phyloP scores from a whole-genome alignment of 2,329 filamentous ascomycete species.

The Iodosphaeria phyllophila region DNA sequence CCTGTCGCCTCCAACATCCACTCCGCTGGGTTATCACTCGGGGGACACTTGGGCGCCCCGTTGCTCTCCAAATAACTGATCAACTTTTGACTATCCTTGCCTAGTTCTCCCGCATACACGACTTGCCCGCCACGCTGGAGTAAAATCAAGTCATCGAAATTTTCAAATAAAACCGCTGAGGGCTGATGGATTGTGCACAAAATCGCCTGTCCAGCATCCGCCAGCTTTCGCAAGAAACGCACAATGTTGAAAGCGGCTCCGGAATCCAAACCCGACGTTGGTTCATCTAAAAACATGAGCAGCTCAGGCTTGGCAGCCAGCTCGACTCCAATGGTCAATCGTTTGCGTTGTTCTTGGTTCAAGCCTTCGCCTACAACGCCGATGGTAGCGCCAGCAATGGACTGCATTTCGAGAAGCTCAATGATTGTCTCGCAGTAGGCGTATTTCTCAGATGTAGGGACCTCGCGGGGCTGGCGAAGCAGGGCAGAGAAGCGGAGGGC shows the following conservation, averaged over 20 bases:
- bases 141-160: constrained; percentile 57
- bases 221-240: constrained; percentile 50
- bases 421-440: constrained; percentile 51
- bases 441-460: constrained; percentile 41
- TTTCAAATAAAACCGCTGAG: constrained; percentile 46
- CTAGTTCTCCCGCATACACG: constrained; percentile 55
- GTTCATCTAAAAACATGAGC: constrained; percentile 57
- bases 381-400: constrained; percentile 45
- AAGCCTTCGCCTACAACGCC: constrained; percentile 40
- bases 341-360: constrained; percentile 43
- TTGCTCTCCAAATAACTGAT: constrained; percentile 49
- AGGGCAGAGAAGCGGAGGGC: constrained; percentile 47
- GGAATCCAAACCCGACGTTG: constrained; percentile 50
- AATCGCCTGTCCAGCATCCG: constrained; percentile 44
- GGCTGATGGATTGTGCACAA: constrained; percentile 61
- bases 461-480: constrained; percentile 39
- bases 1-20: no score
- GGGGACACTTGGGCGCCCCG: constrained; percentile 41
- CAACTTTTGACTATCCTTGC: constrained; percentile 39
- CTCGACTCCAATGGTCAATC: constrained; percentile 77
- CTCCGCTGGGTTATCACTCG: constrained; percentile 28
- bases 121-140: constrained; percentile 51
- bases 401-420: constrained; percentile 49
- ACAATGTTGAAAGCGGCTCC: constrained; percentile 56
- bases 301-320: constrained; percentile 61